phyloP scores from a whole-genome alignment of 768 basidiomycete species.

The Pleurotus ostreatus region DNA sequence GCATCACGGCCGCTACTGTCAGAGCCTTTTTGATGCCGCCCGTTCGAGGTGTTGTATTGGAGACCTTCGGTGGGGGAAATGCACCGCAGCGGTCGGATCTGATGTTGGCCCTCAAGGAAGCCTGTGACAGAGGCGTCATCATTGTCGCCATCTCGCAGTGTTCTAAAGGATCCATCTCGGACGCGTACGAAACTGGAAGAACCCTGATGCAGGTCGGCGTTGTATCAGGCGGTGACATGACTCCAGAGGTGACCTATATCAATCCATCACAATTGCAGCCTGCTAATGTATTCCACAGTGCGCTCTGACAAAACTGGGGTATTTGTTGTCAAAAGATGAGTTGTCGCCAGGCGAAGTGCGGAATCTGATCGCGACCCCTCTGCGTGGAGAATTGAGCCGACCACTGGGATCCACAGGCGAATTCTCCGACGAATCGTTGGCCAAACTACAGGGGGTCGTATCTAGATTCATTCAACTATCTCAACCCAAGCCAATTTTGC shows the following conservation, averaged over 20 bases:
- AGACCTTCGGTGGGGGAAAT: slow-evolving; percentile 92
- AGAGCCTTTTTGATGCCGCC: slow-evolving; percentile 74
- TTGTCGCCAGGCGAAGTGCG: slow-evolving; percentile 67
- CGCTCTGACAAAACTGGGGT: slow-evolving; percentile 85
- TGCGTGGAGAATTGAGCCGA: slow-evolving; percentile 86
- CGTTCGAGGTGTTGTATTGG: slow-evolving; percentile 78
- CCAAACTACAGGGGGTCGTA: slow-evolving; percentile 61
- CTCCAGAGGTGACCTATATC: slow-evolving; percentile 66
- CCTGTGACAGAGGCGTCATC: slow-evolving; percentile 78
- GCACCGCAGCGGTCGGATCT: slow-evolving; percentile 81
- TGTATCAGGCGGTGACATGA: slow-evolving; percentile 88
- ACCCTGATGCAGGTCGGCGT: slow-evolving; percentile 70
- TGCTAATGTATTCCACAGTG: slow-evolving; percentile 43
- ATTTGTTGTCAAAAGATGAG: slow-evolving; percentile 84
- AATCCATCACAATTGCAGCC: not conserved
- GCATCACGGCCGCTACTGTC: slow-evolving; percentile 72
- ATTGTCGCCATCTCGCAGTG: slow-evolving; percentile 94
- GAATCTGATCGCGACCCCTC: slow-evolving; percentile 66
- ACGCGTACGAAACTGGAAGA: slow-evolving; percentile 78
- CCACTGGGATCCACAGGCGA: slow-evolving; percentile 38
- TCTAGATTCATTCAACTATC: slow-evolving; percentile 67
- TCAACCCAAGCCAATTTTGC: slow-evolving; percentile 28
- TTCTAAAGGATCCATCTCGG: slow-evolving; percentile 78
- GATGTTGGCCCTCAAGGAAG: slow-evolving; percentile 70
- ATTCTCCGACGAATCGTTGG: slow-evolving; percentile 45